Base-by-base conservation (phyloP, 257 asterid species). In the Echites panduratus region DNA sequence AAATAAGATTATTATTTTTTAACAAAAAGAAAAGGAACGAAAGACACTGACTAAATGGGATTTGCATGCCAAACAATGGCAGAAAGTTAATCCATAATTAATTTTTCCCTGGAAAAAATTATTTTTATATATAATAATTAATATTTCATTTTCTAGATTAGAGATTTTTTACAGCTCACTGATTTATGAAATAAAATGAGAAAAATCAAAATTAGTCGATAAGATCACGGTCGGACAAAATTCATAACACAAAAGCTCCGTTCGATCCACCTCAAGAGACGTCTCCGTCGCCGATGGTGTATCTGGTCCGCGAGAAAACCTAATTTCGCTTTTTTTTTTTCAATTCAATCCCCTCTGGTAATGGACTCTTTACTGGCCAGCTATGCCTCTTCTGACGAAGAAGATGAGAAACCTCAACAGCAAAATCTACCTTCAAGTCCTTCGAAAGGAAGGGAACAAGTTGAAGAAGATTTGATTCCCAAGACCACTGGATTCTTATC, bases 371-470 rank as follows among this genome's bases (percentile, higher is more conserved):
- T 94, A 82, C 74, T 86, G 17, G 91, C 96, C 5, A 88, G 38
- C 75, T 94, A 94, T 77, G 98, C 95, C 10, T 94, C 98, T 79
- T 91, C 97, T 0, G 97, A 89, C 68, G 98, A 93, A 59, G 97
- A 90, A 58, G 87, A 82, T 3, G 82, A 80, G 56, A 71, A 74
- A 35, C 63, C 78, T 63, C 71, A 76, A 9, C 76, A 77, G 58
- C 66, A 57, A 17, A 52, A 27, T 38, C 61, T 32, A 40, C 69
- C 67, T 61, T 58, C 70, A 20, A 75, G 66, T 17, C 73, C 79
- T 78, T 41, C 78, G 76, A 35, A 76, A 78, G 71, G 78, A 16
- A 62, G 22, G 45, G 47, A 35, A 74, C 75, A 62, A 54, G 26
- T 84, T 84, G 41, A 58, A 20, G 26, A 32, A 32, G 38, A 32